These are phyloP conservation scores for Phytomonas francai DNA, from an alignment of 208 protist genomes.

Conservation along the genomic window DNA sequence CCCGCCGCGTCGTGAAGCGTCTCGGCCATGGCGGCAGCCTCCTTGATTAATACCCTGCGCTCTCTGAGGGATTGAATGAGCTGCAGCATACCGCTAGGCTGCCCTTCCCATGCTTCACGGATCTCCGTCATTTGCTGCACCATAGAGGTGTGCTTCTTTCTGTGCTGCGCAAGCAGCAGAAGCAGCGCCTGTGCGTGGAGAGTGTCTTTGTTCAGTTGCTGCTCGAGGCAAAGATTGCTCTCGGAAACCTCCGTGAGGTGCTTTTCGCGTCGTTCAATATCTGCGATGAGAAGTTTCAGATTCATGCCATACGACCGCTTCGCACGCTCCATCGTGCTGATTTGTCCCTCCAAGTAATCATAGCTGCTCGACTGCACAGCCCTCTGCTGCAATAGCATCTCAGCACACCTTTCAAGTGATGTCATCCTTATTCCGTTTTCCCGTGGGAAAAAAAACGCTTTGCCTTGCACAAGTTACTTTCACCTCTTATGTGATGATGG, in stretches of 20 bases:
- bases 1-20: background rate
- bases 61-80: constrained; percentile 41
- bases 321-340: constrained; percentile 47
- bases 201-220: background rate
- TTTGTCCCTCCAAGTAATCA: constrained; percentile 50
- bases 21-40: constrained; percentile 12
- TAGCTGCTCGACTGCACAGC: constrained; percentile 55
- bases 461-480: background rate
- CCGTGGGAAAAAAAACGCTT: background rate
- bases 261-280: constrained; percentile 39
- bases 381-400: constrained; percentile 71
- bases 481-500: background rate
- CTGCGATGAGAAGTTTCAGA: constrained; percentile 43
- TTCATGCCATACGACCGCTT: constrained; percentile 29
- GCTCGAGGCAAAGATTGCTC: constrained; percentile 16
- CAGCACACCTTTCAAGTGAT: constrained; percentile 54
- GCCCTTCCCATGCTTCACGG: constrained; percentile 29
- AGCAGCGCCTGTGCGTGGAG: constrained; percentile 1
- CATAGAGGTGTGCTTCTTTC: constrained; percentile 14
- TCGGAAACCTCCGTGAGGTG: constrained; percentile 46
- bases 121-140: constrained; percentile 24
- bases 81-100: constrained; percentile 27
- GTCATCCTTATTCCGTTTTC: constrained; percentile 18
- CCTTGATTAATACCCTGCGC: constrained; percentile 14
- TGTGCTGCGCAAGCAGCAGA: constrained; percentile 15